Percentiles rank a stretch among this genome's conserved stretches.
Evolutionary conservation across 2,329 filamentous ascomycete genomes (phyloP).

Genomic region (Chaetomium sp.): DNA sequence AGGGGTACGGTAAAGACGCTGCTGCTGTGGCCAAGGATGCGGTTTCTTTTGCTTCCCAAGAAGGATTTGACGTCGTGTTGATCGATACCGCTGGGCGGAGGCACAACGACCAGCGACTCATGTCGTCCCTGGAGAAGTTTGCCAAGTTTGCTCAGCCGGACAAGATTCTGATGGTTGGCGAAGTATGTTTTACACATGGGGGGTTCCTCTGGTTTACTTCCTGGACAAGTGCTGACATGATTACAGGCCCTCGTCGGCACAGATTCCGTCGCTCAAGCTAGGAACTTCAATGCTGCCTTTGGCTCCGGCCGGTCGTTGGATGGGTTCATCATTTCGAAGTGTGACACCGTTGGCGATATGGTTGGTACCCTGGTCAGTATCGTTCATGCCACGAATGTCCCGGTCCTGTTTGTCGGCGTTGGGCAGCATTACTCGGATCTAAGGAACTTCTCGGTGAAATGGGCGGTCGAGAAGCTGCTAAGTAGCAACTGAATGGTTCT

Average conservation of each 20-base stretch:
- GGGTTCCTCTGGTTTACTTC: neutral
- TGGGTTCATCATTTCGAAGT: slow-evolving; percentile 97
- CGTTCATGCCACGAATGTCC: slow-evolving; percentile 94
- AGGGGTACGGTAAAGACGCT: slow-evolving; percentile 96
- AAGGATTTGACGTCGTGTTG: slow-evolving; percentile 84
- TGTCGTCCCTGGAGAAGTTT: slow-evolving; percentile 96
- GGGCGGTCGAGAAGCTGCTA: slow-evolving; percentile 61
- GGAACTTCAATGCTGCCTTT: slow-evolving; percentile 93
- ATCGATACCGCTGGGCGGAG: slow-evolving; percentile 93
- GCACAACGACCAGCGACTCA: slow-evolving; percentile 92
- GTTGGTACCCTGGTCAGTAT: slow-evolving; percentile 92
- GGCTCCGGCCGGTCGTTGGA: slow-evolving; percentile 74
- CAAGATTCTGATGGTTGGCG: slow-evolving; percentile 94
- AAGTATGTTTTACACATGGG: slow-evolving; percentile 31
- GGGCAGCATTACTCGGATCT: slow-evolving; percentile 64
- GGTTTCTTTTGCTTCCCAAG: slow-evolving; percentile 67
- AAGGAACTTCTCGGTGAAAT: slow-evolving; percentile 62
- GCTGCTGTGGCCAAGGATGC: slow-evolving; percentile 93
- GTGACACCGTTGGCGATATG: slow-evolving; percentile 99
- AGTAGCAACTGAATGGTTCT: slow-evolving; percentile 37
- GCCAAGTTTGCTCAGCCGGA: slow-evolving; percentile 92
- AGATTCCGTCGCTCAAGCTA: slow-evolving; percentile 88
- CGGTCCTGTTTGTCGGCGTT: slow-evolving; percentile 82
- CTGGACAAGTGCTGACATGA: slow-evolving; percentile 9
- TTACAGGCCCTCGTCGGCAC: slow-evolving; percentile 81